Evolutionary conservation across 2,329 filamentous ascomycete species (phyloP).

Genomic region (Alternaria alternata): DNA sequence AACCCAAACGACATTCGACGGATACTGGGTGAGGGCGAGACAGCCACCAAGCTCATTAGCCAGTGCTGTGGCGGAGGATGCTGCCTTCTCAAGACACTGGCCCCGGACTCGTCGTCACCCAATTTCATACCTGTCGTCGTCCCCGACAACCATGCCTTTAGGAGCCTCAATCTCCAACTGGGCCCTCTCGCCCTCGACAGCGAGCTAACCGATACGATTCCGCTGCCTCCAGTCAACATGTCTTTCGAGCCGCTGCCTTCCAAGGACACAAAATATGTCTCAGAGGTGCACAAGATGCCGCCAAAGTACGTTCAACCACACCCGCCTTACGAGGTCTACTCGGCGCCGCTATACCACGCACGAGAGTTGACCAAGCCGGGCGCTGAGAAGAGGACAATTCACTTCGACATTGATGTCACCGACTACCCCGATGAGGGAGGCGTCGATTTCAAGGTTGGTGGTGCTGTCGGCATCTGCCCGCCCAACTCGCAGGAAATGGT

Average conservation of each 20-base stretch:
- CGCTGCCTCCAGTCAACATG: slow-evolving; percentile 78
- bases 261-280: slow-evolving; percentile 52
- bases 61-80: slow-evolving; percentile 72
- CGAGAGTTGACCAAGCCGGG: slow-evolving; percentile 87
- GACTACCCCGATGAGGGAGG: slow-evolving; percentile 87
- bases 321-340: slow-evolving; percentile 89
- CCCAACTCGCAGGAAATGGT: slow-evolving; percentile 82
- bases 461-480: slow-evolving; percentile 91
- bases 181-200: slow-evolving; percentile 75
- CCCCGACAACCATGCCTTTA: slow-evolving; percentile 86
- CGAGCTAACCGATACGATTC: slow-evolving; percentile 72
- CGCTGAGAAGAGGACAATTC: slow-evolving; percentile 95
- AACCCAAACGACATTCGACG: slow-evolving; percentile 66
- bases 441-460: slow-evolving; percentile 94
- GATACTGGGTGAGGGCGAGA: slow-evolving; percentile 63
- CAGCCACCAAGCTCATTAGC: slow-evolving; percentile 67
- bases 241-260: slow-evolving; percentile 69
- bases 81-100: slow-evolving; percentile 66
- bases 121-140: slow-evolving; percentile 58
- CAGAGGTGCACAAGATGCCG: slow-evolving; percentile 67
- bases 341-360: slow-evolving; percentile 83
- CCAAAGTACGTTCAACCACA: slow-evolving; percentile 93
- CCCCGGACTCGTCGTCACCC: slow-evolving; percentile 55
- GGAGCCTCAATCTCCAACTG: slow-evolving; percentile 78
- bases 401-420: slow-evolving; percentile 96